Base-by-base conservation (phyloP, 108 stramenopile species). In the Nitzschia sp. region DNA sequence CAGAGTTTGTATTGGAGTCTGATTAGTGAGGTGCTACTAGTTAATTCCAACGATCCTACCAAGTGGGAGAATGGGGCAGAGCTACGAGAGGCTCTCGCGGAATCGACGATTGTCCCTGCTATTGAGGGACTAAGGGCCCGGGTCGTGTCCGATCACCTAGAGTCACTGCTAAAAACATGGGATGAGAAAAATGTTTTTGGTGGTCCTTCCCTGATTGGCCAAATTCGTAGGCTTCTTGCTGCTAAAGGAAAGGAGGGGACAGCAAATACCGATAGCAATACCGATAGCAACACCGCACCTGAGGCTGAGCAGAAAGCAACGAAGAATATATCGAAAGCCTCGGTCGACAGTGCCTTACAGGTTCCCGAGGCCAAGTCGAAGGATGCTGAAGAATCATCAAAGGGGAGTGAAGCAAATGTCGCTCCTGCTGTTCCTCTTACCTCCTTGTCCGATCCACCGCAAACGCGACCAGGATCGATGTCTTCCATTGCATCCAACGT, bases 151-250 rank as follows among this genome's bases (percentile, higher is more conserved):
- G 68, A 70, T 9, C 25, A 60, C 9, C 38, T 73, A 0, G 69
- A 73, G 17, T 22, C 24, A 10, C 53, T 72, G n/a, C 41, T 72
- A 25, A 69, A 78, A 15, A 62, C 73, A 43, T 91, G 89, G 89
- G 85, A 86, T 53, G 67, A 75, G 8, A 7, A 52, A 26, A 73
- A 83, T 68, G 86, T 81, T 6, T 91, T 91, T 72, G 89, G 83
- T 53, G 86, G 84, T 22, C 89, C 86, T n/a, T 85, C 86, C 3
- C 17, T 80, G 46, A 60, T 74, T 10, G 25, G 63, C 17, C 72
- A 78, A 54, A 80, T 82, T 21, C 62, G 63, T 34, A 17, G 63
- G 24, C 39, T 67, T 12, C 57, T 67, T 8, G 10, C 29, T 25
- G 10, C 57, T 19, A 25, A 67, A 25, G 34, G 29, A 42, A 57